A percentile compares a stretch with the other conserved stretches of the same genome.
These are phyloP conservation scores for Thinopyrum elongatum DNA, from an alignment of 176 grass and related monocot species.

Conservation along the genomic window DNA sequence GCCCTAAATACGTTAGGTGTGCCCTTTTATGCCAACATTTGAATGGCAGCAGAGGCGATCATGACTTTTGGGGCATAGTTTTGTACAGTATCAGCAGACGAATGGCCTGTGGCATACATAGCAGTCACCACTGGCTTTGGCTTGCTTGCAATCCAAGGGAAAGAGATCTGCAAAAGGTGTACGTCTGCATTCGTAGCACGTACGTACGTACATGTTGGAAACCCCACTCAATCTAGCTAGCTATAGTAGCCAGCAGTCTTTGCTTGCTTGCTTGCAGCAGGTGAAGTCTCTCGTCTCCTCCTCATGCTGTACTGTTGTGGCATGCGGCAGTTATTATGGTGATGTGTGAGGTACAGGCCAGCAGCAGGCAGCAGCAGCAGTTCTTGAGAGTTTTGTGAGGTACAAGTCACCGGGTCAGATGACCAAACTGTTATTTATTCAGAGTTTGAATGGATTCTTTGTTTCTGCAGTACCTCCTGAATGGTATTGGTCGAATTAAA, in stretches of 20 bases:
- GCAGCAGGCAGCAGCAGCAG: not conserved
- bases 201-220: constrained; percentile 23
- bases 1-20: constrained; percentile 13
- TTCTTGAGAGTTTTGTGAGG: not conserved
- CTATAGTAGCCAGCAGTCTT: not conserved
- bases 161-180: constrained; percentile 19
- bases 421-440: not conserved
- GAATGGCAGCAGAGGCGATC: constrained; percentile 28
- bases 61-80: constrained; percentile 27
- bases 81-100: not conserved
- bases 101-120: not conserved
- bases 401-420: too few relatives aligned
- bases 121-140: not conserved
- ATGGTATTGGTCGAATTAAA: not conserved
- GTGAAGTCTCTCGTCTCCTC: not conserved
- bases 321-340: constrained; percentile 34
- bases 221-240: constrained; percentile 40
- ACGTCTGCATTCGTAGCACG: not conserved
- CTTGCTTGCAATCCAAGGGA: constrained; percentile 44
- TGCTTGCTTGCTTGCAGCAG: constrained; percentile 1
- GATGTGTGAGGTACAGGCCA: constrained; percentile 21
- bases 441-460: not conserved
- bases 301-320: constrained; percentile 6
- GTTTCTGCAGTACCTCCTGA: not conserved
- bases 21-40: constrained; percentile 29